These are phyloP conservation scores for Ophiostoma tasmaniense DNA, from an alignment of 2,329 filamentous ascomycete species.

Conservation along the genomic window DNA sequence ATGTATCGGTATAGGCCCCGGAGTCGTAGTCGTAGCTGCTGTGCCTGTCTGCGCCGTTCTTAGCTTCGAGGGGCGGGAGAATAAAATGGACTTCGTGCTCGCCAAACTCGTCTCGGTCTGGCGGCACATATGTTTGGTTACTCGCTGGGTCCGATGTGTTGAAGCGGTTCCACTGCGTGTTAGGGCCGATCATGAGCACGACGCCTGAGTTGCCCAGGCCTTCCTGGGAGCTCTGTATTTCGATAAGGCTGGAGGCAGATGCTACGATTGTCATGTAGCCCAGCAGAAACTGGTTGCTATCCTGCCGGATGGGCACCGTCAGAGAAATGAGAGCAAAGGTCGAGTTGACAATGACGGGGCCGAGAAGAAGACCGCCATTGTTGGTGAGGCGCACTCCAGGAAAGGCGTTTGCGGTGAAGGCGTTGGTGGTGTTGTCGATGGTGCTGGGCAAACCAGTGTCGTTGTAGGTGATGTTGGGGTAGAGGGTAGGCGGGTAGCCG, in stretches of 20 bases:
- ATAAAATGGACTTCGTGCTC: conserved; percentile 48
- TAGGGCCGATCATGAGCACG: conserved; percentile 62
- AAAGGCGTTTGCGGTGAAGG: conserved; percentile 41
- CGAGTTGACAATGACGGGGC: conserved; percentile 64
- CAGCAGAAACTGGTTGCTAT: conserved; percentile 54
- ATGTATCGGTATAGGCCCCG: conserved; percentile 41
- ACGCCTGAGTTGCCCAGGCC: conserved; percentile 63
- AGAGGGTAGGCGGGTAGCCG: conserved; percentile 66
- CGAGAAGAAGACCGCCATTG: conserved; percentile 59
- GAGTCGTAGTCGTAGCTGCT: conserved; percentile 33
- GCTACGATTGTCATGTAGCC: conserved; percentile 80
- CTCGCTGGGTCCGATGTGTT: conserved; percentile 36
- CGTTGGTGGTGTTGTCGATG: conserved; percentile 33
- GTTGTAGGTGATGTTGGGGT: conserved; percentile 68
- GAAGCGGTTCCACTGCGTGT: conserved; percentile 58
- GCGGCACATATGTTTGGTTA: conserved; percentile 36
- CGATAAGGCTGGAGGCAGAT: conserved; percentile 55
- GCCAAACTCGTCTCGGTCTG: conserved; percentile 32
- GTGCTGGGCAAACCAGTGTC: conserved; percentile 35
- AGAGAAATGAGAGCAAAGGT: conserved; percentile 70
- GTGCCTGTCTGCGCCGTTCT: conserved; percentile 41
- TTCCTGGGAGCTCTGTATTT: conserved; percentile 54
- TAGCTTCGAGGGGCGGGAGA: conserved; percentile 41
- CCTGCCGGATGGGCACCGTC: conserved; percentile 69
- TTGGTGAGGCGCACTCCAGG: conserved; percentile 41